A percentile compares a stretch with the other conserved stretches of the same genome.
These are phyloP conservation scores for Rhazya stricta DNA, from an alignment of 257 asterid species.

Conservation along the genomic window DNA sequence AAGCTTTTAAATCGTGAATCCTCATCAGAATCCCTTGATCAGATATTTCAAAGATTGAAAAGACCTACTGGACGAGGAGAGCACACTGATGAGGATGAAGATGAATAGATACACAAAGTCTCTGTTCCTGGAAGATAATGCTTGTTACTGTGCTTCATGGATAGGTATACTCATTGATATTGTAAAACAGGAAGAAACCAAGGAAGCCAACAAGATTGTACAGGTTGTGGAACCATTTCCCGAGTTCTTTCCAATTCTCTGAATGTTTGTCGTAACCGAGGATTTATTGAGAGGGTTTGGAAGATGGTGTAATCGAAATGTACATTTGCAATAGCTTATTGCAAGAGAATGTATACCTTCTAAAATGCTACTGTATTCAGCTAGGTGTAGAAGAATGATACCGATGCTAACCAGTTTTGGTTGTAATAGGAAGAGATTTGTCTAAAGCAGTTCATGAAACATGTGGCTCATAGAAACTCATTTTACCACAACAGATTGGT, in stretches of 20 bases:
- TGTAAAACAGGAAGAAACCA: slow-evolving; percentile 27
- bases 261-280: neutral
- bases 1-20: slow-evolving; percentile 35
- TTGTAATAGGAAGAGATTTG: neutral
- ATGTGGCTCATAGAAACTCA: neutral
- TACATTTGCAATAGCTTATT: neutral
- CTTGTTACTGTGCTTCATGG: slow-evolving; percentile 8
- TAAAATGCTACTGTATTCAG: neutral
- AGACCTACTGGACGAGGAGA: slow-evolving; percentile 40
- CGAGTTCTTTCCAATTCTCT: slow-evolving; percentile 9
- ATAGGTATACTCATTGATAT: slow-evolving; percentile 14
- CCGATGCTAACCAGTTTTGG: neutral
- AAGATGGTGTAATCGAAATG: neutral
- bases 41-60: slow-evolving; percentile 81
- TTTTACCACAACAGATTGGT: neutral
- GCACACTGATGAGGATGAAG: slow-evolving; percentile 41
- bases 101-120: slow-evolving; percentile 26
- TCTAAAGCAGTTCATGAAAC: neutral
- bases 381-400: neutral
- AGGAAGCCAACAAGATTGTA: slow-evolving; percentile 32
- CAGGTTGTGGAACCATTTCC: slow-evolving; percentile 20
- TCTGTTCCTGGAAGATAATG: slow-evolving; percentile 30
- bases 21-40: slow-evolving; percentile 80
- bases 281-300: neutral
- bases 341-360: neutral